Evolutionary conservation across 2,329 filamentous ascomycete genomes (phyloP).

Genomic region (Colletotrichum cereale): DNA sequence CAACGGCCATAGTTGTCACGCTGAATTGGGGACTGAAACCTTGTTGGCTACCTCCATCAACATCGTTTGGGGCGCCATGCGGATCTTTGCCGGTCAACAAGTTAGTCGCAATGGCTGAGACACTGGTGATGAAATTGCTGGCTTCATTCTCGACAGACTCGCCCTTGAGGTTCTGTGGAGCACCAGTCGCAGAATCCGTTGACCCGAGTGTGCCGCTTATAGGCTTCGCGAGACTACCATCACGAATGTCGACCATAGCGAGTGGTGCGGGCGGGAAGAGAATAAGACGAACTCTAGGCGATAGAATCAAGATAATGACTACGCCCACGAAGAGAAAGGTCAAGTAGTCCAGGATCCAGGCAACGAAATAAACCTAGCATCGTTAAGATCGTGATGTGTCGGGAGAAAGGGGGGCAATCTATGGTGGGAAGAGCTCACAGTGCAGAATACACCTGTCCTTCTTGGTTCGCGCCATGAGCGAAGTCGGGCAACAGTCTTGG

Average conservation of each 20-base stretch:
- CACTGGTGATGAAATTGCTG: slow-evolving; percentile 68
- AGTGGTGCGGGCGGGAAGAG: slow-evolving; percentile 72
- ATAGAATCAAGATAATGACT: slow-evolving; percentile 65
- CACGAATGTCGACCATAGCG: slow-evolving; percentile 66
- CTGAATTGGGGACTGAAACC: slow-evolving; percentile 14
- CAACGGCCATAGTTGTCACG: slow-evolving; percentile 27
- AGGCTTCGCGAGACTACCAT: slow-evolving; percentile 72
- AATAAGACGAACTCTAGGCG: slow-evolving; percentile 47
- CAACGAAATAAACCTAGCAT: slow-evolving; percentile 3
- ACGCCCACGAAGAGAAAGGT: slow-evolving; percentile 56
- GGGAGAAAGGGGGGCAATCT: not conserved
- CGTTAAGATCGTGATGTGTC: slow-evolving; percentile 53
- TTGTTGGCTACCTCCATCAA: not conserved
- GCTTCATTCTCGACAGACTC: slow-evolving; percentile 30
- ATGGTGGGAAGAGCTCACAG: slow-evolving; percentile 50
- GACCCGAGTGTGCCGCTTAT: slow-evolving; percentile 71
- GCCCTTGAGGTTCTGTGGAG: slow-evolving; percentile 73
- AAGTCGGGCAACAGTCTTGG: slow-evolving; percentile 70
- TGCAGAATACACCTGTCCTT: slow-evolving; percentile 67
- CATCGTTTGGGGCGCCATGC: slow-evolving; percentile 4
- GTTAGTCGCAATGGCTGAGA: slow-evolving; percentile 56
- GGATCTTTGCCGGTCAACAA: slow-evolving; percentile 16
- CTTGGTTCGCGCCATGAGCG: slow-evolving; percentile 72
- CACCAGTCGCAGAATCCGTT: slow-evolving; percentile 71
- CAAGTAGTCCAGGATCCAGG: slow-evolving; percentile 45